Evolutionary conservation across 2,329 filamentous ascomycete genomes (phyloP).

Genomic region (Aureobasidium lini): DNA sequence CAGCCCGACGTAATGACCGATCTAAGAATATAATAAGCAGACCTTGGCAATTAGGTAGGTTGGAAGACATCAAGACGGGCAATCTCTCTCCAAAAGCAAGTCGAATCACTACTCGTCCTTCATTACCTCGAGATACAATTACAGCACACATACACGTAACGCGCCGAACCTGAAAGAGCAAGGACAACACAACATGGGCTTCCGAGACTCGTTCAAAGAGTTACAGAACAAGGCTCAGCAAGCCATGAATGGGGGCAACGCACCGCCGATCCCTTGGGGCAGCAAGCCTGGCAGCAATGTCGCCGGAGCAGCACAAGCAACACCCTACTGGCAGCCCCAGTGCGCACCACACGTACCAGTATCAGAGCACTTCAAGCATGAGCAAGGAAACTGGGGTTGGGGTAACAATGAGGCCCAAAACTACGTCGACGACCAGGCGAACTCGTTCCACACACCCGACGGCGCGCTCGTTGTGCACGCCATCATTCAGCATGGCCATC

Average conservation of each 20-base stretch:
- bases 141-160: too few relatives aligned
- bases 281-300: conserved; percentile 17
- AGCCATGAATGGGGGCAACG: background rate
- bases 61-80: too few relatives aligned
- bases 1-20: too few relatives aligned
- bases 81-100: too few relatives aligned
- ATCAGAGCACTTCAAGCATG: conserved; percentile 46
- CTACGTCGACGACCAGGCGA: conserved; percentile 44
- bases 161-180: background rate
- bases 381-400: conserved; percentile 53
- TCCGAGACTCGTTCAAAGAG: conserved; percentile 11
- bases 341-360: conserved; percentile 43
- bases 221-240: background rate
- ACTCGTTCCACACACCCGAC: conserved; percentile 49
- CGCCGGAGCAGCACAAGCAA: background rate
- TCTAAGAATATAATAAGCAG: too few relatives aligned
- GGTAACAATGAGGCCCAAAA: conserved; percentile 55
- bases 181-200: background rate
- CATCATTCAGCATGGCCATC: conserved; percentile 30
- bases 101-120: too few relatives aligned
- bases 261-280: conserved; percentile 24
- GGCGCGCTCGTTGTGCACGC: conserved; percentile 48
- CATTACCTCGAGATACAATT: too few relatives aligned
- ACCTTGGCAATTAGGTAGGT: too few relatives aligned
- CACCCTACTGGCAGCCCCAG: conserved; percentile 46